A percentile compares a stretch with the other conserved stretches of the same genome.
Evolutionary conservation across 139 green algal species (phyloP).

Genomic region (Picochlorum sp.): DNA sequence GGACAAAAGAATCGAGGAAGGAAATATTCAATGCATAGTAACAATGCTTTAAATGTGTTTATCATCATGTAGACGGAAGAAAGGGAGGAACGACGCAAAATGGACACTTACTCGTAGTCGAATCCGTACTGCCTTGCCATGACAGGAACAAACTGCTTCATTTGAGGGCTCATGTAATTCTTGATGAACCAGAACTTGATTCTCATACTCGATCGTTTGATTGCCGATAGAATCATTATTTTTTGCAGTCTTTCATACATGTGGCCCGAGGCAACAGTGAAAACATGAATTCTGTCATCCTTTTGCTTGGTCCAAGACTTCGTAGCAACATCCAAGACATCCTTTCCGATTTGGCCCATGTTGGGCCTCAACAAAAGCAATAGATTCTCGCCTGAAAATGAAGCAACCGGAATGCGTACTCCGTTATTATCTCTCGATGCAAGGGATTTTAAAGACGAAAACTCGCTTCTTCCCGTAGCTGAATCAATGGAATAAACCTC

Average conservation of each 20-base stretch:
- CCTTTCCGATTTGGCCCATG: constrained; percentile 49
- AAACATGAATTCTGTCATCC: constrained; percentile 79
- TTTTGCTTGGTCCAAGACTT: constrained; percentile 4
- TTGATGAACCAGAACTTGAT: constrained; percentile 99
- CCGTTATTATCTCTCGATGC: neutral
- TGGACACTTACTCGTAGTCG: constrained; percentile 56
- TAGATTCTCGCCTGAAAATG: constrained; percentile 45
- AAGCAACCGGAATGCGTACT: constrained; percentile 22
- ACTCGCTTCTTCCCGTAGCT: neutral
- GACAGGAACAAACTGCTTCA: constrained; percentile 70
- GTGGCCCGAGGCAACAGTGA: constrained; percentile 92
- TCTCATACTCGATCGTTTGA: constrained; percentile 68
- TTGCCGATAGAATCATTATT: constrained; percentile 95
- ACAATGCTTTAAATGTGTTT: neutral
- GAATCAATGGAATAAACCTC: constrained; percentile 17
- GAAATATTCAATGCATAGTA: neutral
- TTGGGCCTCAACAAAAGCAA: constrained; percentile 66
- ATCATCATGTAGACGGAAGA: neutral
- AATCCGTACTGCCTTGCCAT: constrained; percentile 85
- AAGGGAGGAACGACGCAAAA: neutral
- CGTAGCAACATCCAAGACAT: constrained; percentile 47
- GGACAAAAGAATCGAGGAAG: neutral
- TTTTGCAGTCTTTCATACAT: constrained; percentile 98
- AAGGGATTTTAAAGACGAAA: neutral
- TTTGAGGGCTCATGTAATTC: constrained; percentile 93